Evolutionary conservation across 257 asterid genomes (phyloP).

Genomic region (Solanum acaule): DNA sequence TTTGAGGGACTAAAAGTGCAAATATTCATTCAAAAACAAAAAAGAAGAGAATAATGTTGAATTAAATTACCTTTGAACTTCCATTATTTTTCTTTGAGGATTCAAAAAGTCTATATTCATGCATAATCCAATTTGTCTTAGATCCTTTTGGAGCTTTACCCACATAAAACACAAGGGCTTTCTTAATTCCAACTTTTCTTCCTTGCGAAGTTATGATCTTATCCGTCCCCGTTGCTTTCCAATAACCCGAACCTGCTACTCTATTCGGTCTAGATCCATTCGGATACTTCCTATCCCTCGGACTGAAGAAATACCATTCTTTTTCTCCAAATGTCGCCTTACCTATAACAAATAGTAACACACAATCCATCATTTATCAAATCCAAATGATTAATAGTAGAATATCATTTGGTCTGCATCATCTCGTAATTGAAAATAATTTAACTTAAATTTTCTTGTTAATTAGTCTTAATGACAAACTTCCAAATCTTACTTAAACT

Average conservation of each 20-base stretch:
- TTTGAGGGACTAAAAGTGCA: background rate
- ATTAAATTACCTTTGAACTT: constrained; percentile 34
- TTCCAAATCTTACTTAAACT: too few relatives aligned
- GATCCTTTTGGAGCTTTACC: constrained; percentile 94
- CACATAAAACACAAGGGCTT: constrained; percentile 76
- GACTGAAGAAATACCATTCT: constrained; percentile 90
- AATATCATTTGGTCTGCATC: background rate
- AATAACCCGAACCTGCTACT: constrained; percentile 81
- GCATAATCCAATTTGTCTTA: constrained; percentile 94
- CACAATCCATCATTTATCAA: too few relatives aligned
- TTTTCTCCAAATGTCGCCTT: constrained; percentile 80
- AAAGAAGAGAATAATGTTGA: too few relatives aligned
- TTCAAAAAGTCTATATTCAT: constrained; percentile 60
- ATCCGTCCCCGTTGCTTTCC: constrained; percentile 94
- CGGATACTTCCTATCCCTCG: constrained; percentile 79
- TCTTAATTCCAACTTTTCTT: constrained; percentile 73
- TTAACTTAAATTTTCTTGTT: too few relatives aligned
- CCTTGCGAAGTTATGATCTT: constrained; percentile 54
- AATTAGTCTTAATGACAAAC: too few relatives aligned
- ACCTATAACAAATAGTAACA: constrained; percentile 12
- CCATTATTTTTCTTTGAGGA: constrained; percentile 38
- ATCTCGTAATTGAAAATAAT: background rate
- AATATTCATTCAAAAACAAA: background rate
- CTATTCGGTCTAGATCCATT: constrained; percentile 85
- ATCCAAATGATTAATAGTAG: background rate